Conservation (phyloP, 2,329 filamentous ascomycete species). For the Arthrobotrys iridis region DNA sequence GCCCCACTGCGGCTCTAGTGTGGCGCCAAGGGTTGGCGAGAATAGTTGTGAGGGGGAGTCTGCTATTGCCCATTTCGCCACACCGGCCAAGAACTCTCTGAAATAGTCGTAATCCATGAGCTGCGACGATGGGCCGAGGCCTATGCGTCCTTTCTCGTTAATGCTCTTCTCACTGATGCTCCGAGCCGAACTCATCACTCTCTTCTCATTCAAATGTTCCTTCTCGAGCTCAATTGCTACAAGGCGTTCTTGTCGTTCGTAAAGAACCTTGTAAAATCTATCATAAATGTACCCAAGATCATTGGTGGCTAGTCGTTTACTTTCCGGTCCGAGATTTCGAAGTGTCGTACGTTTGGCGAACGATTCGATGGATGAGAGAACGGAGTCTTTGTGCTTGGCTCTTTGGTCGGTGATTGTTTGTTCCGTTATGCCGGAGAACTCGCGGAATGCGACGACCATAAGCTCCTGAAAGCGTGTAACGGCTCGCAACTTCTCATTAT, state of each 20-base stretch:
- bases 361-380: slow-evolving; percentile 93
- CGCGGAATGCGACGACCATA: slow-evolving; percentile 99
- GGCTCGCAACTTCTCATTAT: slow-evolving; percentile 91
- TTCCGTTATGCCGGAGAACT: slow-evolving; percentile 95
- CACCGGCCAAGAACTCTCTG: slow-evolving; percentile 87
- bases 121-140: slow-evolving; percentile 85
- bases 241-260: slow-evolving; percentile 87
- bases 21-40: slow-evolving; percentile 59
- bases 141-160: slow-evolving; percentile 85
- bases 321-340: slow-evolving; percentile 92
- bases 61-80: slow-evolving; percentile 91
- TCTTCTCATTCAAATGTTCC: slow-evolving; percentile 60
- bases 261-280: slow-evolving; percentile 88
- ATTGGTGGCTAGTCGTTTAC: slow-evolving; percentile 84
- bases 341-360: slow-evolving; percentile 98
- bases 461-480: slow-evolving; percentile 97
- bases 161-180: slow-evolving; percentile 54
- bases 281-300: slow-evolving; percentile 93
- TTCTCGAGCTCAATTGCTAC: slow-evolving; percentile 79
- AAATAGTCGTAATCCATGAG: slow-evolving; percentile 98
- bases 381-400: slow-evolving; percentile 90
- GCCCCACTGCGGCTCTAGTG: slow-evolving; percentile 61
- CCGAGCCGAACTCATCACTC: slow-evolving; percentile 36
- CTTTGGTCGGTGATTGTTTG: slow-evolving; percentile 88
- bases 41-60: slow-evolving; percentile 74